Base-by-base conservation (phyloP, 768 basidiomycete species). In the Nidularia pulvinata region DNA sequence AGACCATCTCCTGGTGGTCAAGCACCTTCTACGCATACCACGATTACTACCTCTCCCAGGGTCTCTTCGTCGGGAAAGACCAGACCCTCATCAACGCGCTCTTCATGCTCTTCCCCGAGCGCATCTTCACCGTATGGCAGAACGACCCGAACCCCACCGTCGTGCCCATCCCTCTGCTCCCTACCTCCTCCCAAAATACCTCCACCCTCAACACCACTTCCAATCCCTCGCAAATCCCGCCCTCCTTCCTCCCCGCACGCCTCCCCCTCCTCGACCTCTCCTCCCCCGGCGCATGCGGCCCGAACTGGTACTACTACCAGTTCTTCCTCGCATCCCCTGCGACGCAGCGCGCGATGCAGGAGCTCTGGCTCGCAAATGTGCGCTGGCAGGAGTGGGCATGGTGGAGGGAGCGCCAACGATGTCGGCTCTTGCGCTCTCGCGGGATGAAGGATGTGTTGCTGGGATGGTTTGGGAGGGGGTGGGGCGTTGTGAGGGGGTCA, bases 41-140 rank as follows among this genome's bases (percentile, higher is more conserved):
- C 62, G 69, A 83, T 61, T 54, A 73, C 55, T 84, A 82, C 65
- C 73, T 82, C 37, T 60, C 65, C 5, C 66, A 65, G n/a, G 68
- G 68, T n/a, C 57, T 69, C 7, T 84, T 84, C 58, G 79, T 82
- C 14, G 82, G 83, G 7, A 82, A 83, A 59, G 84, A 84, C 63
- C 80, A 84, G 60, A 77, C 77, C 0, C 55, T 85, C 34, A 77
- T 84, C 61, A 84, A 50, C 33, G 33, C 49, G 6, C 14, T 50
- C 10, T 50, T 50, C 37, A 11, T 50, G 33, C 74, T 82, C 42
- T 73, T 74, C 61, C 77, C 83, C 1, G 61, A 68, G 3, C 74
- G 75, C 16, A 67, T 84, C 61, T 39, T 19, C 13, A 70, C 75
- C 1, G 70, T 81, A 25, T 79, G 75, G 72, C 59, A 65, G 6